A percentile compares a stretch with the other conserved stretches of the same genome.
Conservation (phyloP, 2,329 filamentous ascomycete species). For the Claviceps sorghi region DNA sequence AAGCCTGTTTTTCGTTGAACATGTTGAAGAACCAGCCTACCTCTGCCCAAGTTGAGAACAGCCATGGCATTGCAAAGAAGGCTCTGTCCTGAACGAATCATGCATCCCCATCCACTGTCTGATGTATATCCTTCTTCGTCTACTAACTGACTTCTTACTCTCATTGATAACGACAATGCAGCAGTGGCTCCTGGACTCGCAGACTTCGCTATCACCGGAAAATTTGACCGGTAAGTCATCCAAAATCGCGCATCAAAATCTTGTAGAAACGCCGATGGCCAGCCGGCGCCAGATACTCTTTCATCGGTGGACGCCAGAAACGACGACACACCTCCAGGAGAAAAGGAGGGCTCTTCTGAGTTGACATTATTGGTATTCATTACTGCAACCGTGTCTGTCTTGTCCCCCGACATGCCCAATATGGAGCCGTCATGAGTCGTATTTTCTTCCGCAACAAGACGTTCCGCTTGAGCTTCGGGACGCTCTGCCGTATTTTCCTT, state of each 20-base stretch:
- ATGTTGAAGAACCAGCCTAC: conserved; percentile 28
- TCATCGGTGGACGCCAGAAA: conserved; percentile 34
- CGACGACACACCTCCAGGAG: conserved; percentile 36
- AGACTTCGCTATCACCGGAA: conserved; percentile 67
- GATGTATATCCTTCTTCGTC: conserved; percentile 76
- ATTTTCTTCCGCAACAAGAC: not conserved
- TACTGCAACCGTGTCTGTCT: not conserved
- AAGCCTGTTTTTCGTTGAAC: not conserved
- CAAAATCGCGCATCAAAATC: conserved; percentile 90
- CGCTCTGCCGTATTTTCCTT: conserved; percentile 3
- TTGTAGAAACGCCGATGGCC: conserved; percentile 74
- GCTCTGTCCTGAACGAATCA: conserved; percentile 94
- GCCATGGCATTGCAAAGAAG: conserved; percentile 75
- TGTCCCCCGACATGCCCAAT: not conserved
- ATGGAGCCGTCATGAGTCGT: not conserved
- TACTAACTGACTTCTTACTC: conserved; percentile 63
- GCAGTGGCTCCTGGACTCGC: conserved; percentile 55
- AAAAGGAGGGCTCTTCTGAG: conserved; percentile 32
- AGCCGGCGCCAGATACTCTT: conserved; percentile 44
- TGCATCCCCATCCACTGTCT: conserved; percentile 95
- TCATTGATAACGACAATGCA: conserved; percentile 68
- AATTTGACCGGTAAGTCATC: conserved; percentile 91
- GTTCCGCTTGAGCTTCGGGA: not conserved
- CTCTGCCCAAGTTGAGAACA: conserved; percentile 61
- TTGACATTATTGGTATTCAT: conserved; percentile 14